phyloP scores from a whole-genome alignment of 495 filamentous ascomycete species.

The Durotheca rogersii region DNA sequence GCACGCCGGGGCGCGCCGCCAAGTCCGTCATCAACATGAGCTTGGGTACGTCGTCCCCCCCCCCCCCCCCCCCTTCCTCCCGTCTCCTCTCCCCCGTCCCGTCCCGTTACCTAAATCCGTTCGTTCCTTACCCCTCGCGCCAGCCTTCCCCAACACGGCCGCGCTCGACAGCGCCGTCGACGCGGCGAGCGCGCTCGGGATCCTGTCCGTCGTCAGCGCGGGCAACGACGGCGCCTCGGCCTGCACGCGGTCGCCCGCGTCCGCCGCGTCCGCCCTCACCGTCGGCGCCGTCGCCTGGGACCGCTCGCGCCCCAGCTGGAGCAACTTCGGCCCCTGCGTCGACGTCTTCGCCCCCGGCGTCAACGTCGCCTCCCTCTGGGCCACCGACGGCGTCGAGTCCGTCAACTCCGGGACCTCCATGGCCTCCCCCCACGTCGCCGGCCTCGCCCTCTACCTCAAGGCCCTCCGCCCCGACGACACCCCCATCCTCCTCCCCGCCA shows the following conservation, averaged over 20 bases:
- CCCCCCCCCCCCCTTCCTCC: constrained; percentile 33
- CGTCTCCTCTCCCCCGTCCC: constrained; percentile 21
- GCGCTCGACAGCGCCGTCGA: constrained; percentile 45
- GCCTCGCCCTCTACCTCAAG: constrained; percentile 50
- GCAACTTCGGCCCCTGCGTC: constrained; percentile 43
- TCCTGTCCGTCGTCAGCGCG: constrained; percentile 45
- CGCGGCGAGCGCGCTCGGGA: constrained; percentile 41
- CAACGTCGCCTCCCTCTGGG: constrained; percentile 37
- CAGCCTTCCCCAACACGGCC: constrained; percentile 10
- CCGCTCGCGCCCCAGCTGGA: constrained; percentile 49
- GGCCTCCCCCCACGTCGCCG: constrained; percentile 54
- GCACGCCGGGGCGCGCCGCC: constrained; percentile 10
- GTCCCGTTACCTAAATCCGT: too few species aligned
- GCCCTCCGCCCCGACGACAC: constrained; percentile 26
- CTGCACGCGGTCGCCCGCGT: constrained; percentile 45
- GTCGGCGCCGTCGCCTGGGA: constrained; percentile 48
- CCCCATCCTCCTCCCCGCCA: constrained; percentile 21
- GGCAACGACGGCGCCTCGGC: constrained; percentile 41
- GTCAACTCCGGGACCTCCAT: constrained; percentile 53
- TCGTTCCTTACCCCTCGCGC: not conserved
- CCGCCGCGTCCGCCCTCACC: constrained; percentile 48
- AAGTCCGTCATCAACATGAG: constrained; percentile 49
- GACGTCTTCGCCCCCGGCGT: constrained; percentile 13
- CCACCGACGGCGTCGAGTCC: constrained; percentile 35
- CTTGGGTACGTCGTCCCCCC: constrained; percentile 42